Evolutionary conservation across 2,329 filamentous ascomycete genomes (phyloP), one percentile per base, ranked within the genome.

Genomic region (Chrysoporthe deuterocubensis): DNA sequence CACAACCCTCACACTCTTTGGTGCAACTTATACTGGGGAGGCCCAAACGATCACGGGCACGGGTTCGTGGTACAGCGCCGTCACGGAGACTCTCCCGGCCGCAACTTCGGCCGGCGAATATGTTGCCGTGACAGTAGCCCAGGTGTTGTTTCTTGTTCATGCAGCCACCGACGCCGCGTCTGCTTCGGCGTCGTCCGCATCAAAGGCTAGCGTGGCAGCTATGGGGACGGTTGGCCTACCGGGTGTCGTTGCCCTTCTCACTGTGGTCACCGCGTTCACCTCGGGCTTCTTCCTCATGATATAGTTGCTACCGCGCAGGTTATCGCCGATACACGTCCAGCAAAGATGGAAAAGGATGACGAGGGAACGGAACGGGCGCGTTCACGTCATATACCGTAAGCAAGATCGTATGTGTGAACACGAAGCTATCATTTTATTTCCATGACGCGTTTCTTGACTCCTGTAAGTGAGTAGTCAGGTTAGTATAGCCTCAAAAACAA

Each of bases 251-350:
- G 16, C 59, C 3, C 21, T 61, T 16, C 52, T 21, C 16, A 65
- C 66, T 14, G 2, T 67, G 46, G 37, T 11, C 42, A 21, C 42
- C 18, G 56, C 62, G 2, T 65, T 67, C 21, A 60, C 44, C 4
- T 67, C 44, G n/a, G 66, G 66, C 6, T 65, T 61, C n/a, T 21
- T 60, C 37, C 44, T 66, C 37, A 26, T 66, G 46, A 56, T 56
- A 13, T 57, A 40, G 16, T 13, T 40, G 37, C 37, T 9, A 7
- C 37, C 37, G 37, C 37, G 37, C 37, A 40, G 37, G 37, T 40
- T 40, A 40, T 5, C 9, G 9, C 37, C 5, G 37, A 40, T 40
- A 9, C 37, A 9, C 1, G 6, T 9, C 9, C 37, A 40, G 18
- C 44, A 9, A 2, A 8, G n/a, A n/a, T 18, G 16, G 18, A 21